These are phyloP conservation scores for Avena eriantha DNA, from an alignment of 176 grass and related monocot species.

Conservation along the genomic window DNA sequence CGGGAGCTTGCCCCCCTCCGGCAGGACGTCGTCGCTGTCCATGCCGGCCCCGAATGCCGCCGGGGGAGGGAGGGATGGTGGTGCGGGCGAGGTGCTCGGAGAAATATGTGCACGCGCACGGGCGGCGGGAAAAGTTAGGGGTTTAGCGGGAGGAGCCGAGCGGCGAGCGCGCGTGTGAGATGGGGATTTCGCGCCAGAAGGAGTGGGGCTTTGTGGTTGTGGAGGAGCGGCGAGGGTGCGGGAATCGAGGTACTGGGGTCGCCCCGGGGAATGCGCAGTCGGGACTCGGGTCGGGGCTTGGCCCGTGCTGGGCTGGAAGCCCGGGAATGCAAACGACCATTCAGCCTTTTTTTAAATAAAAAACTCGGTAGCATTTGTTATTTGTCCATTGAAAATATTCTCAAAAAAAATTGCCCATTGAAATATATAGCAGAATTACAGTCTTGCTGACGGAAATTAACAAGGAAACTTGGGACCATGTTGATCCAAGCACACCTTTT, in stretches of 20 bases:
- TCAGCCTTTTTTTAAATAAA: too few species aligned
- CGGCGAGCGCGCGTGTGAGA: slow-evolving; percentile 10
- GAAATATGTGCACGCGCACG: slow-evolving; percentile 27
- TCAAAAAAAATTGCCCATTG: too few species aligned
- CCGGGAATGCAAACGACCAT: not conserved
- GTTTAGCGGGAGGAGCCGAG: not conserved
- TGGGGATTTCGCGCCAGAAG: slow-evolving; percentile 19
- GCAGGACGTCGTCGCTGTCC: slow-evolving; percentile 40
- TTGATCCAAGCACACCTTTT: too few species aligned
- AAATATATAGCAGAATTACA: too few species aligned
- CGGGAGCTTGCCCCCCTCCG: slow-evolving; percentile 63
- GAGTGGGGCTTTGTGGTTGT: not conserved
- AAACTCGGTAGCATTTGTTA: too few species aligned
- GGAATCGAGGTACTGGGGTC: not conserved
- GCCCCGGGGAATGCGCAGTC: not conserved
- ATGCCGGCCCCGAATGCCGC: slow-evolving; percentile 1
- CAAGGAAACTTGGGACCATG: too few species aligned
- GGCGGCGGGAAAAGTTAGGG: slow-evolving; percentile 36
- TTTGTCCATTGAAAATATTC: too few species aligned
- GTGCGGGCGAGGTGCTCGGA: slow-evolving; percentile 31
- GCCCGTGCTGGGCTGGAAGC: not conserved
- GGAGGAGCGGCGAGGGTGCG: not conserved
- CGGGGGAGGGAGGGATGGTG: not conserved
- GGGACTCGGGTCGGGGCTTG: not conserved
- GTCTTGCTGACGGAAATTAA: too few species aligned